These are phyloP conservation scores for Saccharomycopsis schoenii DNA, from an alignment of 805 yeast species.

Conservation along the genomic window DNA sequence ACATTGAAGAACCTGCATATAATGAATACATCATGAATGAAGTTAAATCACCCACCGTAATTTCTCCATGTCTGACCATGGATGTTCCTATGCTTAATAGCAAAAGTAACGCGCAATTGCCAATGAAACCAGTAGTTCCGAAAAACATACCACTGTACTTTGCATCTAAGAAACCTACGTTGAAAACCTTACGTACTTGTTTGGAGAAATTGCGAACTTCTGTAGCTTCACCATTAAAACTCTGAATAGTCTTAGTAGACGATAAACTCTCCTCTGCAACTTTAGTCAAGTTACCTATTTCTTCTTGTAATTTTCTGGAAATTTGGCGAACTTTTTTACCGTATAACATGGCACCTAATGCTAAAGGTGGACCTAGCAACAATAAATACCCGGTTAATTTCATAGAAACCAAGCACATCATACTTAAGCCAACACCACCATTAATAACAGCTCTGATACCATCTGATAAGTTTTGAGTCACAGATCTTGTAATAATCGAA, in stretches of 20 bases:
- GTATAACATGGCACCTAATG: conserved; percentile 68
- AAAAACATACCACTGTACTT: conserved; percentile 63
- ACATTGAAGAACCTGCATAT: conserved; percentile 86
- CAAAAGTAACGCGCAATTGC: conserved; percentile 71
- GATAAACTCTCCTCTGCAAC: conserved; percentile 86
- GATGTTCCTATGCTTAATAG: conserved; percentile 71
- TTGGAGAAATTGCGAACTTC: conserved; percentile 69
- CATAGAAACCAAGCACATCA: conserved; percentile 85
- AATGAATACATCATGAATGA: conserved; percentile 94
- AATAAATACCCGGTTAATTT: conserved; percentile 77
- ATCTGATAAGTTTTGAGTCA: conserved; percentile 83
- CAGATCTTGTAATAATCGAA: conserved; percentile 73
- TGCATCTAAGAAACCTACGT: conserved; percentile 74
- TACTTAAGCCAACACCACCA: conserved; percentile 77
- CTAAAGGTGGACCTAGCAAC: conserved; percentile 72
- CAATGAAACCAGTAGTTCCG: conserved; percentile 75
- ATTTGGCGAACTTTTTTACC: conserved; percentile 70
- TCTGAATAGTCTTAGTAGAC: conserved; percentile 79
- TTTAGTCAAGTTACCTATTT: conserved; percentile 77
- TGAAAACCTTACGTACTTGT: conserved; percentile 55
- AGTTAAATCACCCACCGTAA: conserved; percentile 81
- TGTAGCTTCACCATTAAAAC: conserved; percentile 74
- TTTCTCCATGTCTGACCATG: conserved; percentile 65
- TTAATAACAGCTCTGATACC: conserved; percentile 80
- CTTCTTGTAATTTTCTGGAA: conserved; percentile 70